A percentile compares a stretch with the other conserved stretches of the same genome.
Conservation (phyloP, 768 basidiomycete genomes). For the Leccinum arenicola region DNA sequence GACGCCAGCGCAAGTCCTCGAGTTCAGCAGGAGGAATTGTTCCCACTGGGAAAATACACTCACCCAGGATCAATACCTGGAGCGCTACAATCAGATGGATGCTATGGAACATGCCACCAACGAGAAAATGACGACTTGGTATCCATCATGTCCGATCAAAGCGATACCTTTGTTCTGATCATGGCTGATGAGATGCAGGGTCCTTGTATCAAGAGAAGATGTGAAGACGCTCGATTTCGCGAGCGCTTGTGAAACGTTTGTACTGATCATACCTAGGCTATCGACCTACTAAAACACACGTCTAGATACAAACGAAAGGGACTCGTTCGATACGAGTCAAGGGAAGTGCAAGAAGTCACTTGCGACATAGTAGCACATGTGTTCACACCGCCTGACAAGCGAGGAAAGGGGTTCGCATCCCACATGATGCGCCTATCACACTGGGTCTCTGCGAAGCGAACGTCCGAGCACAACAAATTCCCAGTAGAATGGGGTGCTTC, state of each 20-base stretch:
- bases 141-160: slow-evolving; percentile 1
- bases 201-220: slow-evolving; percentile 50
- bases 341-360: slow-evolving; percentile 30
- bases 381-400: slow-evolving; percentile 47
- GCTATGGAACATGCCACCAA: slow-evolving; percentile 39
- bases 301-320: slow-evolving; percentile 33
- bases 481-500: slow-evolving; percentile 41
- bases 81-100: slow-evolving; percentile 40
- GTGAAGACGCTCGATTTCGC: slow-evolving; percentile 30
- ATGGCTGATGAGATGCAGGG: slow-evolving; percentile 31
- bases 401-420: slow-evolving; percentile 51
- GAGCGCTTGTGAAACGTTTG: slow-evolving; percentile 5
- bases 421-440: slow-evolving; percentile 64
- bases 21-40: slow-evolving; percentile 37
- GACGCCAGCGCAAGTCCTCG: slow-evolving; percentile 42
- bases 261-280: background rate
- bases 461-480: slow-evolving; percentile 26
- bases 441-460: slow-evolving; percentile 42
- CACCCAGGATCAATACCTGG: slow-evolving; percentile 40
- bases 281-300: background rate
- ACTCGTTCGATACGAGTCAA: slow-evolving; percentile 22
- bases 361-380: slow-evolving; percentile 56
- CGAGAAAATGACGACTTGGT: slow-evolving; percentile 44
- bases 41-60: slow-evolving; percentile 43
- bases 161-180: background rate